Evolutionary conservation across 225 moss, liverwort and hornwort species (phyloP), one percentile per base, ranked within the genome.

Genomic region (Marchantia paleacea): DNA sequence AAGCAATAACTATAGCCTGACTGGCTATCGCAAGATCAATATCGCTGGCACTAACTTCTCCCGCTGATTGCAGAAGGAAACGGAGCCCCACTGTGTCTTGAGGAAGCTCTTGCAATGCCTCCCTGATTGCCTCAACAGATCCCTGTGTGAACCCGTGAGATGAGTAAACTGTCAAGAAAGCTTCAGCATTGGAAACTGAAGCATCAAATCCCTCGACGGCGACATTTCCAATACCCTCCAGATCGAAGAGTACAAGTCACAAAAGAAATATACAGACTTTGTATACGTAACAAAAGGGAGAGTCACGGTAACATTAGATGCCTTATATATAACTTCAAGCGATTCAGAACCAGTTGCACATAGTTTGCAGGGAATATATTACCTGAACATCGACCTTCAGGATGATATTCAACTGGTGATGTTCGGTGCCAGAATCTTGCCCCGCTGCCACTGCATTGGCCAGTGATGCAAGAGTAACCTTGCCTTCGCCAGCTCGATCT

Each of bases 351-450:
- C 39, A 39, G 39, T 39, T 39, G 39, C 39, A 39, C 39, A 39
- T 5, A 73, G 14, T 29, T 24, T n/a, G 5, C 11, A 24, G 22
- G 31, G 25, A 8, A 31, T 29, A 24, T 12, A 67, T 78, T 84
- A 97, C 97, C 94, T 95, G 97, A 61, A 94, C 97, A 83, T 97
- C 97, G 51, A 97, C 97, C 87, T 97, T 97, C 81, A 97, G 81
- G 6, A 97, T 85, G 55, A 97, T 66, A 78, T 97, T 97, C 14
- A 97, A 85, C 77, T 95, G 91, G 84, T 97, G 97, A 79, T 85
- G 90, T 79, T 97, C 95, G 22, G 91, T 89, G 53, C 92, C 91
- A 62, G 91, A 84, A 50, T 83, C 86, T 53, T 86, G 90, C 81
- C 91, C 91, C 53, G 85, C 88, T 61, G 89, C 92, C 68, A 90